A percentile compares a stretch with the other conserved stretches of the same genome.
Evolutionary conservation across 2,329 filamentous ascomycete genomes (phyloP).

Genomic region (Aspergillus nomiae): DNA sequence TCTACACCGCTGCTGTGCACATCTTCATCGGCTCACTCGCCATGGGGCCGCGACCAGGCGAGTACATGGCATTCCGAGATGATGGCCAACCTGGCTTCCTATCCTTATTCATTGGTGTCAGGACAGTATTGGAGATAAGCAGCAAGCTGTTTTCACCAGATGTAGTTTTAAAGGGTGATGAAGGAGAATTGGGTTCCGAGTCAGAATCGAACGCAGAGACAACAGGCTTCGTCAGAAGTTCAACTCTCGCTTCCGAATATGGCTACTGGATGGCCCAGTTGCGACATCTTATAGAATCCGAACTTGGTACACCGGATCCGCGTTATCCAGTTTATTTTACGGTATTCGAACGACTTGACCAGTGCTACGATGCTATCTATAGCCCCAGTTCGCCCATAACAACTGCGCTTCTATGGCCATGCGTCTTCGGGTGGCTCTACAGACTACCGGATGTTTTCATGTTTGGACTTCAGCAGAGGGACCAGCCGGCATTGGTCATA

Average conservation of each 20-base stretch:
- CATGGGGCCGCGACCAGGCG: constrained; percentile 10
- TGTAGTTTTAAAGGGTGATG: not conserved
- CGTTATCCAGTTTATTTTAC: not conserved
- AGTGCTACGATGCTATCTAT: not conserved
- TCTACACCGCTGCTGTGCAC: constrained; percentile 10
- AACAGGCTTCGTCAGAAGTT: not conserved
- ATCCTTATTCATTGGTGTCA: constrained; percentile 15
- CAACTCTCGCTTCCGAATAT: not conserved
- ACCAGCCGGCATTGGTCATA: constrained; percentile 6
- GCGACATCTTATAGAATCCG: not conserved
- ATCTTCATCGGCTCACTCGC: constrained; percentile 16
- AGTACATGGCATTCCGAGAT: constrained; percentile 19
- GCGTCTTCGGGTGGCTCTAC: constrained; percentile 16
- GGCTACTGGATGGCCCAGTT: not conserved
- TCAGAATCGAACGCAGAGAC: not conserved
- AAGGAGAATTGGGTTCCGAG: not conserved
- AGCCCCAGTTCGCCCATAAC: not conserved
- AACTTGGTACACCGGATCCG: not conserved
- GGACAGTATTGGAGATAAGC: not conserved
- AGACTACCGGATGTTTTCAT: constrained; percentile 12
- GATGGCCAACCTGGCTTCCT: constrained; percentile 7
- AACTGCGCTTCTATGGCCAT: constrained; percentile 1
- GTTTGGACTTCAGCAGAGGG: constrained; percentile 2
- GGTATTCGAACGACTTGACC: not conserved
- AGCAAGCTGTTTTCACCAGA: not conserved